Conservation (phyloP, 495 filamentous ascomycete genomes). For the Aspergillus wentii region DNA sequence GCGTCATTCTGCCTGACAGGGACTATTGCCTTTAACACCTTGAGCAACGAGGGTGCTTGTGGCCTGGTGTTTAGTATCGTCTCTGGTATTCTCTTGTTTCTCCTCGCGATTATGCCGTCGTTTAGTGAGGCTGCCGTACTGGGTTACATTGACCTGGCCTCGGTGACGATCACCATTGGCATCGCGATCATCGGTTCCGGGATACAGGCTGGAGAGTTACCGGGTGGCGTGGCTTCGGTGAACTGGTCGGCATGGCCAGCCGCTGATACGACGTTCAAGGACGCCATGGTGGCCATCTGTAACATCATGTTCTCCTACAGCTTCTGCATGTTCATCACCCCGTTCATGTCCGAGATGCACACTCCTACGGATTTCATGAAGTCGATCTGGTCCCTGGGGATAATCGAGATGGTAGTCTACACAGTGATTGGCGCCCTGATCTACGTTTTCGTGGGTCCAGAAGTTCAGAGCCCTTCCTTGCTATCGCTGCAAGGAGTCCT, state of each 20-base stretch:
- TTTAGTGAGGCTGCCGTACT: slow-evolving; percentile 52
- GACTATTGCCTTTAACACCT: slow-evolving; percentile 59
- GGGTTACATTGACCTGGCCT: slow-evolving; percentile 56
- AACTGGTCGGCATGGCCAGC: slow-evolving; percentile 34
- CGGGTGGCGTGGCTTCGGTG: slow-evolving; percentile 26
- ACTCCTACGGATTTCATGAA: slow-evolving; percentile 58
- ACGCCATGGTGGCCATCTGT: slow-evolving; percentile 54
- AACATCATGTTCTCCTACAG: slow-evolving; percentile 67
- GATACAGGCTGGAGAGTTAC: slow-evolving; percentile 29
- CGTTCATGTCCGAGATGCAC: slow-evolving; percentile 71
- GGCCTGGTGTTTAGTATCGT: slow-evolving; percentile 58
- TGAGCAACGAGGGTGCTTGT: slow-evolving; percentile 56
- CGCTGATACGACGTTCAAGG: slow-evolving; percentile 23
- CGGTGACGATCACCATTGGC: slow-evolving; percentile 58
- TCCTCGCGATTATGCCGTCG: slow-evolving; percentile 54
- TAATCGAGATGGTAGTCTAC: slow-evolving; percentile 61
- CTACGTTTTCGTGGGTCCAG: slow-evolving; percentile 60
- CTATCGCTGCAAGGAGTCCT: slow-evolving; percentile 52
- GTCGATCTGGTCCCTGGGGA: slow-evolving; percentile 53
- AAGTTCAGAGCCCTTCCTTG: slow-evolving; percentile 62
- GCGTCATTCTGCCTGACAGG: slow-evolving; percentile 67
- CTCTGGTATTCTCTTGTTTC: slow-evolving; percentile 54
- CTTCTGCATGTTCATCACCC: slow-evolving; percentile 64
- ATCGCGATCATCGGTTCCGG: slow-evolving; percentile 63
- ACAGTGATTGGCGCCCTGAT: slow-evolving; percentile 60